Percentiles rank a stretch among this genome's conserved stretches.
These are phyloP conservation scores for Eimeria sp. DNA, from an alignment of 169 alveolate genomes.

Conservation along the genomic window DNA sequence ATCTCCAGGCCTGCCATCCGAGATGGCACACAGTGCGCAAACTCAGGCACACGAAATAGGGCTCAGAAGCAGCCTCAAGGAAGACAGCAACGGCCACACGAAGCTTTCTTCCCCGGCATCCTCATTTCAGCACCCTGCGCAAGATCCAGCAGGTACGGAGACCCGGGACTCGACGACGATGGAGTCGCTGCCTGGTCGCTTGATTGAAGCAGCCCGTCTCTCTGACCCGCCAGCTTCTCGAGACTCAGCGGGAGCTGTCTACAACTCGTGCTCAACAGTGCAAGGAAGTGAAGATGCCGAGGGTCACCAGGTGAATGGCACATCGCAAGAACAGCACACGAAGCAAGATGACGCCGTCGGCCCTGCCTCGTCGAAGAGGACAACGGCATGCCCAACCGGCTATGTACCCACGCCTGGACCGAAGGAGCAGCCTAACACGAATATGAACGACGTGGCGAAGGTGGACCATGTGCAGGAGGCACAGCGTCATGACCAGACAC, in stretches of 20 bases:
- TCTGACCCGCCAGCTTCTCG: neutral
- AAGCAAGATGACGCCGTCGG: neutral
- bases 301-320: conserved; percentile 10
- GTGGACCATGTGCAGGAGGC: conserved; percentile 67
- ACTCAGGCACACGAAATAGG: conserved; percentile 23
- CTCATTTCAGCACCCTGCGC: conserved; percentile 62
- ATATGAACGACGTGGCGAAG: conserved; percentile 62
- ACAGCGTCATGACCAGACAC: conserved; percentile 70
- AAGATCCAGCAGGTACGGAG: conserved; percentile 39
- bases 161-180: conserved; percentile 63
- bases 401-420: conserved; percentile 71
- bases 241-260: neutral
- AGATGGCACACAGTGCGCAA: conserved; percentile 66
- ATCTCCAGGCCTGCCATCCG: conserved; percentile 7
- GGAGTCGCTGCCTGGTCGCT: conserved; percentile 40
- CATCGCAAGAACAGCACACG: neutral
- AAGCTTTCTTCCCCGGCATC: neutral
- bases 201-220: conserved; percentile 39
- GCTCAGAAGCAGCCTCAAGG: neutral
- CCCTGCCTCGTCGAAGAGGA: conserved; percentile 9
- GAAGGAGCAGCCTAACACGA: conserved; percentile 69
- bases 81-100: neutral
- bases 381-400: conserved; percentile 53
- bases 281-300: neutral
- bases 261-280: neutral